These are phyloP conservation scores for Aspergillus cejpii DNA, from an alignment of 2,329 filamentous ascomycete species.

Conservation along the genomic window DNA sequence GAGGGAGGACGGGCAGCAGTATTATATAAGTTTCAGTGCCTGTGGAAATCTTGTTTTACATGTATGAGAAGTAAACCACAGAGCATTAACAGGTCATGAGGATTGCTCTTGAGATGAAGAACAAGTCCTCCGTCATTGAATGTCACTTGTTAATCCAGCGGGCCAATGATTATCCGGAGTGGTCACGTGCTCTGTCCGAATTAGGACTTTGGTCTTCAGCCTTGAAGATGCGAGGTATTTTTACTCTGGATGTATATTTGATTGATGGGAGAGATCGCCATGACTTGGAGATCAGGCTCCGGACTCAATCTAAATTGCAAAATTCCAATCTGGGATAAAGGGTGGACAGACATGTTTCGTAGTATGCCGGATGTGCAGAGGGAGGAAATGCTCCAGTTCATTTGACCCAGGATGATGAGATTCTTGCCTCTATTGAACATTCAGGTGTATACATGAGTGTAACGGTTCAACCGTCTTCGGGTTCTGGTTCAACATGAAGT, in stretches of 20 bases:
- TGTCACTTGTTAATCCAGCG: slow-evolving; percentile 3
- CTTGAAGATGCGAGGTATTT: too few species aligned
- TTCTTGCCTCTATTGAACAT: background rate
- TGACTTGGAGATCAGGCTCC: too few species aligned
- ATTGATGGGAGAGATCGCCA: too few species aligned
- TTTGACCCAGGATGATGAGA: background rate
- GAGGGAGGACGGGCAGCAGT: background rate
- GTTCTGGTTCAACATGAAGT: background rate
- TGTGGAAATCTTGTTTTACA: too few species aligned
- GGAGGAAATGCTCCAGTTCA: too few species aligned
- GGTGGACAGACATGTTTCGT: background rate
- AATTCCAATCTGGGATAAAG: background rate
- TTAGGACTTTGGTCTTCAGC: background rate
- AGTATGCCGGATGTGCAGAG: too few species aligned
- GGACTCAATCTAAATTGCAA: background rate
- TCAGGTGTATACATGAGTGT: background rate
- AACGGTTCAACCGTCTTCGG: background rate
- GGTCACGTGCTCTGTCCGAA: slow-evolving; percentile 1
- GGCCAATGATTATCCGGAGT: slow-evolving; percentile 9
- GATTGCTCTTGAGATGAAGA: background rate
- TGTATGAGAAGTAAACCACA: too few species aligned
- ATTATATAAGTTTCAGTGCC: too few species aligned
- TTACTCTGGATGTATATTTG: too few species aligned
- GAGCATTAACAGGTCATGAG: too few species aligned
- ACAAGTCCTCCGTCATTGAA: slow-evolving; percentile 8